Percentiles rank a stretch among this genome's conserved stretches.
phyloP scores from a whole-genome alignment of 148 eudicot genomes.

The Cornus kousa region DNA sequence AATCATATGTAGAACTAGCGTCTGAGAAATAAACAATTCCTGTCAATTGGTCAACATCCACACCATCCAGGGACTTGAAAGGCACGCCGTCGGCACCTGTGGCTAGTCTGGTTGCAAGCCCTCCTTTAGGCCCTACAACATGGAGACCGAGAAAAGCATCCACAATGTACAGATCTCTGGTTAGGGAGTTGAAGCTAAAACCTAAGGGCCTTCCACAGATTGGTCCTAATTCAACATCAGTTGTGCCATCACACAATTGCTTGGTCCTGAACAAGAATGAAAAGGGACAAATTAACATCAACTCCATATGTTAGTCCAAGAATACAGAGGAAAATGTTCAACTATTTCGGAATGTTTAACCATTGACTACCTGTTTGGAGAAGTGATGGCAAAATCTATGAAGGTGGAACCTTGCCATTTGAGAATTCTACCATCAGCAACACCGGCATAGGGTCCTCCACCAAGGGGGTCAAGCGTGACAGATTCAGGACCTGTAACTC shows the following conservation, averaged over 20 bases:
- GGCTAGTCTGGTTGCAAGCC: constrained; percentile 4
- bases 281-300: no score
- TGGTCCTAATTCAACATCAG: background rate
- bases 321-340: no score
- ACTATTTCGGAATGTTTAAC: no score
- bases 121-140: background rate
- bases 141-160: background rate
- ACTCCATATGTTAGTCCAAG: no score
- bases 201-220: constrained; percentile 1
- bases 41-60: background rate
- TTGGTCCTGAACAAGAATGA: background rate
- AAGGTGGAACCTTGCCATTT: background rate
- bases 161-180: background rate
- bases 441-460: no score
- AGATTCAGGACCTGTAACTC: no score
- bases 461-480: no score
- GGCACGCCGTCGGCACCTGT: background rate
- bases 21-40: constrained; percentile 9
- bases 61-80: background rate
- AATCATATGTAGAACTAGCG: background rate
- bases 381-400: background rate
- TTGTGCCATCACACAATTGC: background rate
- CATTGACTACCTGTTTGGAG: background rate
- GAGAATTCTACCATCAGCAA: background rate
- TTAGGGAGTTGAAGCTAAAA: background rate